phyloP scores from a whole-genome alignment of 352 stramenopile species.

The Pythium myriotylum region DNA sequence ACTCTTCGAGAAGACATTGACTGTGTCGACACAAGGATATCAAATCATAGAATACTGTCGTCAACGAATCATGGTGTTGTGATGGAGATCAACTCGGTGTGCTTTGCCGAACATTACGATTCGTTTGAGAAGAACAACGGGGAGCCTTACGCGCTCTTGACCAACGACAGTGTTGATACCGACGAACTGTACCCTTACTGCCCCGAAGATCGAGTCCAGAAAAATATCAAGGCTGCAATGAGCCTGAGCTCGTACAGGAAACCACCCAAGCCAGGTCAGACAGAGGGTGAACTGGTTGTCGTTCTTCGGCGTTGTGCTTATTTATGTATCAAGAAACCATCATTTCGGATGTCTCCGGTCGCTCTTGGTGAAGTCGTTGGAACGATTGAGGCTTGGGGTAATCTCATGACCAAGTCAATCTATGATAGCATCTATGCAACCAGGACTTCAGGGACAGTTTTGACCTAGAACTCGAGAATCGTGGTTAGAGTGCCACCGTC shows the following conservation, averaged over 20 bases:
- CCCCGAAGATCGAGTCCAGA: not conserved
- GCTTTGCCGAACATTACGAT: constrained; percentile 3
- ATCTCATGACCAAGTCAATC: constrained; percentile 8
- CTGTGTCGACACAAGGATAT: constrained; percentile 30
- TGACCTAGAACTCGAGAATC: no score
- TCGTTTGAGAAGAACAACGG: not conserved
- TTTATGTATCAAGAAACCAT: constrained; percentile 1
- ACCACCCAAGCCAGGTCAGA: not conserved
- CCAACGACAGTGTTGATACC: not conserved
- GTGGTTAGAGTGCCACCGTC: no score
- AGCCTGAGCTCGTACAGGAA: not conserved
- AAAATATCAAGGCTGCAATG: constrained; percentile 1
- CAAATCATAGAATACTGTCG: constrained; percentile 49
- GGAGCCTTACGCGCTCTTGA: not conserved
- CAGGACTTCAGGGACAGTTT: no score
- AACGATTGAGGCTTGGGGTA: constrained; percentile 1
- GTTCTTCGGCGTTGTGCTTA: constrained; percentile 4
- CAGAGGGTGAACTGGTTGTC: constrained; percentile 2
- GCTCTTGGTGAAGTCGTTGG: not conserved
- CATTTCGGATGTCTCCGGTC: not conserved
- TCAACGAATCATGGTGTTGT: constrained; percentile 27
- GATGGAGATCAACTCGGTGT: constrained; percentile 7
- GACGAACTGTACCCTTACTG: constrained; percentile 13
- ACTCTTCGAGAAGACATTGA: constrained; percentile 59
- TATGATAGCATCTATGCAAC: no score